A percentile compares a stretch with the other conserved stretches of the same genome.
phyloP scores from a whole-genome alignment of 83 land plant genomes.

The Picea engelmannii region DNA sequence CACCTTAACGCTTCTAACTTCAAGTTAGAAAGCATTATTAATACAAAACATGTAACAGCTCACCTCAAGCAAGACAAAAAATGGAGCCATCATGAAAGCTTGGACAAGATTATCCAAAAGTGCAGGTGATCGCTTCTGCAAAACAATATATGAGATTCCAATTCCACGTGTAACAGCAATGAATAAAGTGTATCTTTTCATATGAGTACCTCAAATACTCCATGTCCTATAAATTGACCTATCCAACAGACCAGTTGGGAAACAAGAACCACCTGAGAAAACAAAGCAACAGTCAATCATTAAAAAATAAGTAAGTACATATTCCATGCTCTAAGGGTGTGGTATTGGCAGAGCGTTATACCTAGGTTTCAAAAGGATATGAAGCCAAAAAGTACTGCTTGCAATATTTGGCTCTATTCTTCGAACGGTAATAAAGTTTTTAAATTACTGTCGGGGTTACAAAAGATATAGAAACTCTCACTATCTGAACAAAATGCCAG shows the following conservation, averaged over 20 bases:
- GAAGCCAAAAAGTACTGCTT: neutral
- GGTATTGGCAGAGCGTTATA: neutral
- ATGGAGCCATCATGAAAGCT: constrained; percentile 93
- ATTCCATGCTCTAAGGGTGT: neutral
- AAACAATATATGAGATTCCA: neutral
- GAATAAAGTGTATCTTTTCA: neutral
- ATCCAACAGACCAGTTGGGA: constrained; percentile 83
- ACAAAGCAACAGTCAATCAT: constrained; percentile 1
- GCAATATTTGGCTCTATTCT: neutral
- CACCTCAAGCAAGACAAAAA: constrained; percentile 96
- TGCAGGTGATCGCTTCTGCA: constrained; percentile 95
- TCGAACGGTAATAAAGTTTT: neutral
- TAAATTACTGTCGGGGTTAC: neutral
- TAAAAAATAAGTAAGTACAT: neutral
- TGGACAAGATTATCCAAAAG: constrained; percentile 87
- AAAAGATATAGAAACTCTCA: neutral
- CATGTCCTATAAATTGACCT: constrained; percentile 87
- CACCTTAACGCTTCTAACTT: neutral
- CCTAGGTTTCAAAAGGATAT: neutral
- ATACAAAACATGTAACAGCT: neutral
- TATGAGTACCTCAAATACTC: constrained; percentile 71
- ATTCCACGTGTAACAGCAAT: neutral
- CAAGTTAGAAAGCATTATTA: neutral
- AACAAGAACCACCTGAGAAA: constrained; percentile 60
- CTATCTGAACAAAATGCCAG: neutral